These are phyloP conservation scores for Talaromyces albobiverticillius DNA, from an alignment of 2,329 filamentous ascomycete species.

Conservation along the genomic window DNA sequence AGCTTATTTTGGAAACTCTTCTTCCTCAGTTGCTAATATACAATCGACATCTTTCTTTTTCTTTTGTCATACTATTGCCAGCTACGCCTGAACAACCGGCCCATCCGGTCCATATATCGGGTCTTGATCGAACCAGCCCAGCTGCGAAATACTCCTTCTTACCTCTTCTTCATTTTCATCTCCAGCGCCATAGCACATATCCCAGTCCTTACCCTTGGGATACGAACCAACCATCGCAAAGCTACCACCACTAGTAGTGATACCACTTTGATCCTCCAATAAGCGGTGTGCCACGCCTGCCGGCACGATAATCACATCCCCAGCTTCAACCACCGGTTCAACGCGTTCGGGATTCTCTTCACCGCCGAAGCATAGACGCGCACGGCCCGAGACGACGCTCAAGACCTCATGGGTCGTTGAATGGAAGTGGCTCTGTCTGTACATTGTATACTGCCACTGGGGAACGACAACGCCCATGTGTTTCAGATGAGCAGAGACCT, in stretches of 20 bases:
- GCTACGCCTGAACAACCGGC: constrained; percentile 45
- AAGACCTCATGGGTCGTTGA: constrained; percentile 66
- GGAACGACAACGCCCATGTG: constrained; percentile 55
- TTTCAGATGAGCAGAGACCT: constrained; percentile 57
- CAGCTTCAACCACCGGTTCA: constrained; percentile 54
- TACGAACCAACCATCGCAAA: constrained; percentile 70
- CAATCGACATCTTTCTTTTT: constrained; percentile 8
- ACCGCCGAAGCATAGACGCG: constrained; percentile 64
- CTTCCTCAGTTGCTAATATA: neutral
- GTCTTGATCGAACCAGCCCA: constrained; percentile 60
- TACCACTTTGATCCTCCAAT: constrained; percentile 52
- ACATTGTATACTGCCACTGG: constrained; percentile 70
- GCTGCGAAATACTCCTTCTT: constrained; percentile 44
- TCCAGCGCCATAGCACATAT: constrained; percentile 67
- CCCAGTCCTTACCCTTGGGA: constrained; percentile 57
- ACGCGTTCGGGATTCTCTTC: constrained; percentile 58
- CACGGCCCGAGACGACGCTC: constrained; percentile 56
- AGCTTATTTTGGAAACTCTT: neutral
- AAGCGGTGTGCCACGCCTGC: constrained; percentile 65
- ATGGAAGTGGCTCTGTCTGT: constrained; percentile 64
- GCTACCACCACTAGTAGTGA: constrained; percentile 31
- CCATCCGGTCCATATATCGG: constrained; percentile 58
- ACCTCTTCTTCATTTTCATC: constrained; percentile 59
- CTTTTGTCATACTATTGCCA: neutral
- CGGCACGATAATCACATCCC: constrained; percentile 64